phyloP scores from a whole-genome alignment of 139 green algal genomes.

The Chloropicon primus region DNA sequence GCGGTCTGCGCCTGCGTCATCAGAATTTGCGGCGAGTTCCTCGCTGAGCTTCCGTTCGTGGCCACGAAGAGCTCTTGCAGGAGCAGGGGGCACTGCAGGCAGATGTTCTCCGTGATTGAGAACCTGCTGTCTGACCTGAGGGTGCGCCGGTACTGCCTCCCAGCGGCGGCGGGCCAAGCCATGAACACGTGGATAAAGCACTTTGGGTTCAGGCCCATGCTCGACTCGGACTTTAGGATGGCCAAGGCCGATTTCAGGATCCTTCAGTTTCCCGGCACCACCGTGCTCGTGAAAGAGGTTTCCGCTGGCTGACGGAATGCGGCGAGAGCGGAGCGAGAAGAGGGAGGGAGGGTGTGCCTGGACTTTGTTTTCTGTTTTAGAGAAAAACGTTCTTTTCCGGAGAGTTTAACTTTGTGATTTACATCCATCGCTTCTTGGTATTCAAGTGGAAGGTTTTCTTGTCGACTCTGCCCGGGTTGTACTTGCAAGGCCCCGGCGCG shows the following conservation, averaged over 20 bases:
- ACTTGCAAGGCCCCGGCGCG: neutral
- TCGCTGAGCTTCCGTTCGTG: constrained; percentile 81
- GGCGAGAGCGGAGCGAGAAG: no score
- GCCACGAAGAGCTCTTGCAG: constrained; percentile 32
- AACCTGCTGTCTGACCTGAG: constrained; percentile 21
- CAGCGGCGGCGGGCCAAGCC: constrained; percentile 12
- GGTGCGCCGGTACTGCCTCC: constrained; percentile 19
- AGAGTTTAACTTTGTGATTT: no score
- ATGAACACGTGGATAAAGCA: constrained; percentile 16
- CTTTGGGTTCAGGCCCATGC: constrained; percentile 15
- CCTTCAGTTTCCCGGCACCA: neutral
- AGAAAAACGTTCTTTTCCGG: no score
- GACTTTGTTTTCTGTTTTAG: no score
- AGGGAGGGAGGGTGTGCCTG: no score
- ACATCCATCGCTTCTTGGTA: neutral
- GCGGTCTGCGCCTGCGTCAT: constrained; percentile 29
- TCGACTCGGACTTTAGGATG: neutral
- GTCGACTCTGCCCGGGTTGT: neutral
- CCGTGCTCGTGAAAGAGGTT: neutral
- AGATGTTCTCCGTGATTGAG: constrained; percentile 43
- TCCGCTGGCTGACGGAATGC: no score
- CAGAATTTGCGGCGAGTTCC: constrained; percentile 5
- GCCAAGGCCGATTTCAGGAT: neutral
- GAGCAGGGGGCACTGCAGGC: constrained; percentile 47
- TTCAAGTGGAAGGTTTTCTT: neutral